Conservation (phyloP, 306 rosid genomes). For the Canavalia gladiata region DNA sequence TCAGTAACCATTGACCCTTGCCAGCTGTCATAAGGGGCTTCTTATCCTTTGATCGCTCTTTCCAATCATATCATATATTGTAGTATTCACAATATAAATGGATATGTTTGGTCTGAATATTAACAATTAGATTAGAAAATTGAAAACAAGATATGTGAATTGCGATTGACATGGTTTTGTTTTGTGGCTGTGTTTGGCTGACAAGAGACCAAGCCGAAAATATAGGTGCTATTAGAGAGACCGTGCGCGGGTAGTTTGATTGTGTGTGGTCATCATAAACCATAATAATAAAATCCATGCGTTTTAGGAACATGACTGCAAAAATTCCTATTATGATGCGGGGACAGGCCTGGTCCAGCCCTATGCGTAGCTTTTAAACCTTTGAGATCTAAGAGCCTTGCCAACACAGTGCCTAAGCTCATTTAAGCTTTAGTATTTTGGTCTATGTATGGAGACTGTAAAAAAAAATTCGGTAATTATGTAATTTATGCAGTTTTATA, state of each 20-base stretch:
- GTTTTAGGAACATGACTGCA: neutral
- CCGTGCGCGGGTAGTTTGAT: neutral
- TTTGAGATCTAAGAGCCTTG: neutral
- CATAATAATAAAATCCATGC: neutral
- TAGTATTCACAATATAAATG: neutral
- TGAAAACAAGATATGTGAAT: neutral
- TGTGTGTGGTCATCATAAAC: neutral
- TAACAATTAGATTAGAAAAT: neutral
- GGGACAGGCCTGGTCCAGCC: constrained; percentile 12
- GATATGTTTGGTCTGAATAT: neutral
- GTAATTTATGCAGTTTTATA: neutral
- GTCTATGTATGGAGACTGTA: neutral
- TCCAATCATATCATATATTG: neutral
- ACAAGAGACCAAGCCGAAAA: constrained; percentile 39
- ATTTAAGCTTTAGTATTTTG: neutral
- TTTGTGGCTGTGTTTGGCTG: constrained; percentile 43
- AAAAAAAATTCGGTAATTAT: neutral
- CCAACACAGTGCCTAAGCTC: neutral
- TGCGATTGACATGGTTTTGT: neutral
- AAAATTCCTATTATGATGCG: neutral
- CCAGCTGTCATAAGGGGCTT: constrained; percentile 44
- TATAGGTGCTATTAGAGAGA: constrained; percentile 22
- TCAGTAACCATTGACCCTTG: constrained; percentile 41
- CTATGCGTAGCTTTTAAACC: no score
- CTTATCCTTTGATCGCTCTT: neutral